Base-by-base conservation (phyloP, 768 basidiomycete species). In the Mycena belliarum region DNA sequence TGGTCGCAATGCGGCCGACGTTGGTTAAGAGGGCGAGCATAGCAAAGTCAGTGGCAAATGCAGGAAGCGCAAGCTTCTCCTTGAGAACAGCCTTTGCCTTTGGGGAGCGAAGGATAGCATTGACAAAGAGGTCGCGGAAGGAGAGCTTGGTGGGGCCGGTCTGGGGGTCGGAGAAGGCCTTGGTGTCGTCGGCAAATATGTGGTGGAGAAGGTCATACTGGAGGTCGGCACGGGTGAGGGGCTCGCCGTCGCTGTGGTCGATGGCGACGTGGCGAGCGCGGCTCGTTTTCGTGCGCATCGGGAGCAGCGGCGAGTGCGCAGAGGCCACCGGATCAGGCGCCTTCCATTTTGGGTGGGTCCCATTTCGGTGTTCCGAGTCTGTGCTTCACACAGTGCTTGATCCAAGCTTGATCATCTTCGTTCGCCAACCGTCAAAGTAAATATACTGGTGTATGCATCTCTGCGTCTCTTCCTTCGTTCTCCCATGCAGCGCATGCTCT, bases 1-100 rank as follows among this genome's bases (percentile, higher is more conserved):
- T 92, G 6, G 89, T 89, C 67, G 90, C 90, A 63, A 92, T 82
- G 53, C 89, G 76, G 26, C 89, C 89, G n/a, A 91, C 84, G 64
- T 92, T 92, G 21, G 88, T 85, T 25, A 91, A 73, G 6, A 91
- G 74, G 1, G 85, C 81, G 37, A 91, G 79, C 81, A 88, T 89
- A n/a, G 84, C 83, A 72, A 89, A 87, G 69, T 87, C 87, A 28
- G 81, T 76, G 4, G 83, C 82, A 66, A 87, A 89, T 15, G 72
- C 70, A 10, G 80, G 73, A 33, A 86, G 83, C n/a, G 72, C 66
- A 73, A 92, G 84, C 69, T 87, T 90, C 68, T 88, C 86, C 61
- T 85, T 86, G 49, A 89, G 78, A 10, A 81, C 81, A 68, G 84
- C 86, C 12, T 89, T 88, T 28, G 85, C 84, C 64, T 87, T 88